Evolutionary conservation across 371 early-diverging fungal genomes (phyloP), one percentile per base, ranked within the genome.

Genomic region (Funneliformis caledonium): DNA sequence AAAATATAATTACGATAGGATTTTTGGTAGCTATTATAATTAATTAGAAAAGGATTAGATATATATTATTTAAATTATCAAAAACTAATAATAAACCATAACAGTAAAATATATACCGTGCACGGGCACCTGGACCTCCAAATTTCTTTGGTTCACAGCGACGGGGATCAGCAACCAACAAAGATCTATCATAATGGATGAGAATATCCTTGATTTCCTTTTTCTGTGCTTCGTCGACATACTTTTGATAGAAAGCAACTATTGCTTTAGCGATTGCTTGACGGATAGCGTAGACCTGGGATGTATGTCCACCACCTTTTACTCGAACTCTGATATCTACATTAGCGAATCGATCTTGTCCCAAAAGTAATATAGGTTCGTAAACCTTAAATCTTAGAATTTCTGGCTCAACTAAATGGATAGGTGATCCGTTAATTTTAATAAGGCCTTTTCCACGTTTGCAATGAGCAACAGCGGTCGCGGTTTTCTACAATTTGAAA

Each of bases 71-170:
- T 10, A 42, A 19, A 70, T n/a, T 43, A 72, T 42, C 48, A 11
- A 65, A 72, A 72, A 2, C 77, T 48, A 82, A 56, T 4, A 47
- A 48, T 31, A 79, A 19, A 64, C 26, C 26, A 26, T 26, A 26
- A 26, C 26, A 26, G 26, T 67, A 48, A 31, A 42, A 42, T 19
- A 67, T 80, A 82, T 89, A 92, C 87, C 99, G 96, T 86, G 99
- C 98, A 91, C 99, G 97, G 86, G 99, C 99, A 93, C 99, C 99
- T 79, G 94, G 94, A 93, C 99, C 99, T 88, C 99, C 99, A 89
- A 99, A 99, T 93, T 99, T 99, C 99, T 99, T 99, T 92, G 99
- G 98, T 89, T 99, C 99, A 92, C 96, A 96, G 89, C 99, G 98
- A 91, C 99, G 98, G 83, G 99, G 97, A 90, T 99, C 99, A 82